Conservation (phyloP, 345 rosid species). For the Streptanthus diversifolius region DNA sequence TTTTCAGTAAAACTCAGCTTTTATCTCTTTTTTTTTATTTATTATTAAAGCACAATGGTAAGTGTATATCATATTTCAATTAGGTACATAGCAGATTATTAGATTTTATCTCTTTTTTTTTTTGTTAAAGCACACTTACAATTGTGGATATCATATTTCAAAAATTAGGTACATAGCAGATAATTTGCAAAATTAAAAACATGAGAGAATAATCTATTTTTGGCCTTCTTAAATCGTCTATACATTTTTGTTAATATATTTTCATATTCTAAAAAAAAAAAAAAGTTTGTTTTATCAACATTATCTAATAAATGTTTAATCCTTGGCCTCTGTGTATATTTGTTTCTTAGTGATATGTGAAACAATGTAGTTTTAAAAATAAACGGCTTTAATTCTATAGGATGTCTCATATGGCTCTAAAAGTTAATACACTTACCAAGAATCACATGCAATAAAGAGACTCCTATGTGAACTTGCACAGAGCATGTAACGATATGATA, state of each 20-base stretch:
- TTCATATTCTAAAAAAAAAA: background rate
- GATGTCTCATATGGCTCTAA: slow-evolving; percentile 12
- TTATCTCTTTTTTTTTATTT: background rate
- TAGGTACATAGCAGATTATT: background rate
- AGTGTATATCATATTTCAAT: background rate
- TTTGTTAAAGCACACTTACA: background rate
- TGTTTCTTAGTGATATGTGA: background rate
- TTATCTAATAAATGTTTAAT: background rate
- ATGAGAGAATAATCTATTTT: too few species aligned
- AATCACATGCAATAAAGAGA: slow-evolving; percentile 16
- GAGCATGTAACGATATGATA: background rate
- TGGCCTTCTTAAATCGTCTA: background rate
- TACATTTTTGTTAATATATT: background rate
- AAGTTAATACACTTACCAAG: slow-evolving; percentile 14
- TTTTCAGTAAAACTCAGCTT: background rate
- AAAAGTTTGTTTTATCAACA: background rate
- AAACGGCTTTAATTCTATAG: background rate
- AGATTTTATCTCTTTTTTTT: background rate
- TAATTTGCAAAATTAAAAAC: background rate
- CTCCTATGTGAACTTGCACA: background rate
- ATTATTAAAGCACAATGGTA: background rate
- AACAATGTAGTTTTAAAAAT: background rate
- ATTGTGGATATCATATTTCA: background rate
- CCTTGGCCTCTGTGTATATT: background rate
- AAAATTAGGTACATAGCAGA: background rate